Evolutionary conservation across 257 asterid genomes (phyloP).

Genomic region (Linaria vulgaris): DNA sequence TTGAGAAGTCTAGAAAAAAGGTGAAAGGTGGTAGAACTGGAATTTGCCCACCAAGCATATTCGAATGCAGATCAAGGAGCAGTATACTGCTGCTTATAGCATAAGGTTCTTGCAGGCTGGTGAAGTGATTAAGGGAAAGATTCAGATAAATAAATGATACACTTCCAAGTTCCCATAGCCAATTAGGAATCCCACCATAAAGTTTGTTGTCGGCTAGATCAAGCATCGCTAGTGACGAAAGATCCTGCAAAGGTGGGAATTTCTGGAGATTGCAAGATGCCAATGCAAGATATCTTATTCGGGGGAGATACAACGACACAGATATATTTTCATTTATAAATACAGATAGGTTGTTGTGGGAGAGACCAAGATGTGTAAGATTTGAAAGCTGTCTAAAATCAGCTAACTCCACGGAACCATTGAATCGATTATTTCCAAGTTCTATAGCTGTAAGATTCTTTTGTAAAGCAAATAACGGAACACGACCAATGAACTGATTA

Average conservation of each 20-base stretch:
- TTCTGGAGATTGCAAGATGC: no score
- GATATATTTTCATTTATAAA: no score
- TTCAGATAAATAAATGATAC: constrained; percentile 37
- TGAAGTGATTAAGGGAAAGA: constrained; percentile 50
- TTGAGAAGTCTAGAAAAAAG: constrained; percentile 22
- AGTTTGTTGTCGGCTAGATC: no score
- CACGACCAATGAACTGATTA: constrained; percentile 40
- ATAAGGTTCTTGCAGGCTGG: constrained; percentile 45
- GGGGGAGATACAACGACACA: no score
- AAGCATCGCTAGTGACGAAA: no score
- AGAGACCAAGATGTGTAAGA: no score
- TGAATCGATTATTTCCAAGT: constrained; percentile 32
- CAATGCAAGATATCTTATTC: no score
- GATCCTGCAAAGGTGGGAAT: no score
- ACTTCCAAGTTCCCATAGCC: constrained; percentile 46
- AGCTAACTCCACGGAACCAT: constrained; percentile 40
- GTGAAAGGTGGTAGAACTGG: constrained; percentile 25
- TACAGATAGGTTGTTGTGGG: no score
- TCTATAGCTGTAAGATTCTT: constrained; percentile 32
- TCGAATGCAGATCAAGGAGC: constrained; percentile 49
- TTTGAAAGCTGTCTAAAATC: constrained; percentile 27
- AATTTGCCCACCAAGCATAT: constrained; percentile 36
- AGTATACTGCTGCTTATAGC: constrained; percentile 19
- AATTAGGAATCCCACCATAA: constrained; percentile 37
- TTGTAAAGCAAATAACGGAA: constrained; percentile 44